Evolutionary conservation across 495 filamentous ascomycete genomes (phyloP), one percentile per base, ranked within the genome.

Genomic region (Bombardia bombarda): DNA sequence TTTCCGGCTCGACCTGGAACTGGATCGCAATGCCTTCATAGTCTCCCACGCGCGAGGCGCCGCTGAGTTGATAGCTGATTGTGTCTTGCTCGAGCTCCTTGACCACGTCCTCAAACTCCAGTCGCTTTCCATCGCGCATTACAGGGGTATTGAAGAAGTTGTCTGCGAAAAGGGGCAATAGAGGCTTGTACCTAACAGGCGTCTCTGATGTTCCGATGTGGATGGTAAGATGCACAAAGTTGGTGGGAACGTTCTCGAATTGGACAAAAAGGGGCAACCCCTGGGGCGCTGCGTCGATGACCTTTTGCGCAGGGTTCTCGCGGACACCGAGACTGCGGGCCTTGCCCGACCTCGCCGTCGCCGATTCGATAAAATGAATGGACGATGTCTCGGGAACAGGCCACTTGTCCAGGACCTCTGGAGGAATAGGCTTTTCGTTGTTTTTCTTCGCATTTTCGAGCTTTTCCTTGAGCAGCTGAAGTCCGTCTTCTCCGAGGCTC

Each of bases 81-180:
- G 93, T 97, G 53, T 96, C 90, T 55, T 82, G 78, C 61, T 97
- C 93, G 19, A 99, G 68, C 46, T 87, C 78, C 45, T 84, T 84
- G 12, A 95, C 86, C 19, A 97, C 86, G 38, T 94, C 72, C 53
- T 97, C 93, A 57, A 96, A 99, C 46, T 84, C 80, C 13, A 99
- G 66, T 8, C 71, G 75, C 56, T 86, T 69, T 33, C 86, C 89
- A 55, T 89, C 74, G n/a, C 78, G 79, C 56, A 74, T 62, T 36
- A 99, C 79, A 0, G 90, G 90, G 1, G 87, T 86, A 55, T 86
- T 88, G 70, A 97, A 99, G 72, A 96, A 94, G 49, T 89, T 93
- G 43, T 86, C 84, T 20, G 82, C 78, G 58, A 90, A 97, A 18
- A 97, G 70, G 1, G 84, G 69, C 12, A 97, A 64, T 9, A 99